Evolutionary conservation across 2,329 filamentous ascomycete species (phyloP).

Genomic region (Penicillium sp.): DNA sequence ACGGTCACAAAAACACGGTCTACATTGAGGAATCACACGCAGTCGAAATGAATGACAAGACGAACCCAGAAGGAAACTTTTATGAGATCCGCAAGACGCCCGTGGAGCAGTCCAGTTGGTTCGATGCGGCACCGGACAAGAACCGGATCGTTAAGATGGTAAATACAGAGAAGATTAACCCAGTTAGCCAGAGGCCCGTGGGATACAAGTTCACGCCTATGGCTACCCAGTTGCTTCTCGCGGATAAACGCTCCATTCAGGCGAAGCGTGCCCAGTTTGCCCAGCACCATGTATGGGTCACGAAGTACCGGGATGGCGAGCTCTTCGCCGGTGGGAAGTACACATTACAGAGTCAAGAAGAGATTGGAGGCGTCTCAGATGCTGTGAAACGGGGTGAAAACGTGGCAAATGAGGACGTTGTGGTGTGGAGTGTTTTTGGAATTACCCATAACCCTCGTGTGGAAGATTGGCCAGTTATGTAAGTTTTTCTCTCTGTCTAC

Average conservation of each 20-base stretch:
- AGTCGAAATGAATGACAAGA: constrained; percentile 50
- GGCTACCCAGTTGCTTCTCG: constrained; percentile 56
- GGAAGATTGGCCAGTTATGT: constrained; percentile 45
- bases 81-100: constrained; percentile 48
- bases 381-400: constrained; percentile 29
- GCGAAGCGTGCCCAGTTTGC: constrained; percentile 52
- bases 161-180: constrained; percentile 51
- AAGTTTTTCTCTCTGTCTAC: constrained; percentile 13
- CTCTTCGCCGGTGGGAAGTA: constrained; percentile 53
- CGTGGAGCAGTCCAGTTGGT: constrained; percentile 45
- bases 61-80: constrained; percentile 52
- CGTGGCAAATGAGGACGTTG: constrained; percentile 39
- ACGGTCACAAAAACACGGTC: constrained; percentile 52
- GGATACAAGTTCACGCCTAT: constrained; percentile 55
- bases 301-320: constrained; percentile 49
- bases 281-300: constrained; percentile 55
- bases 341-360: constrained; percentile 48
- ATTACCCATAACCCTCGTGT: constrained; percentile 44
- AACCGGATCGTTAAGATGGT: constrained; percentile 57
- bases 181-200: constrained; percentile 50
- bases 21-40: constrained; percentile 56
- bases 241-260: constrained; percentile 51
- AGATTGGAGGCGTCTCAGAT: constrained; percentile 33
- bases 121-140: constrained; percentile 41
- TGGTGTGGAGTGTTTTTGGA: constrained; percentile 43